Evolutionary conservation across 345 rosid species (phyloP).

Genomic region (Eucalyptus tenuipes): DNA sequence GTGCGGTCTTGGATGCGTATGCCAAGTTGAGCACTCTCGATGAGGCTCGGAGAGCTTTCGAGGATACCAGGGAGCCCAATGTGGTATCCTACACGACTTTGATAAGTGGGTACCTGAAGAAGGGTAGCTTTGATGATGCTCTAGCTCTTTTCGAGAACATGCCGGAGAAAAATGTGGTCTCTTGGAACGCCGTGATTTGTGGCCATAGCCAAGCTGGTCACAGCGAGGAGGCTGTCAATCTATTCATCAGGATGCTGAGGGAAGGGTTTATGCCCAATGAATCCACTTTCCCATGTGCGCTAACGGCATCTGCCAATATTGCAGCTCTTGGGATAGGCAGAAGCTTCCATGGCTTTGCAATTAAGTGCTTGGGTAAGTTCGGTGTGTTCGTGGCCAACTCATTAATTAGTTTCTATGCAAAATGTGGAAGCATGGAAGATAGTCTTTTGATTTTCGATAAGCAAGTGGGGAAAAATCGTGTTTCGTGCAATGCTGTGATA

Average conservation of each 20-base stretch:
- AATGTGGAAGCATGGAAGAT: slow-evolving; percentile 74
- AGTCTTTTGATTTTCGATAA: slow-evolving; percentile 37
- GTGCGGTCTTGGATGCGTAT: slow-evolving; percentile 47
- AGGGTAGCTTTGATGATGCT: slow-evolving; percentile 9
- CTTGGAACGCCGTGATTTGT: slow-evolving; percentile 77
- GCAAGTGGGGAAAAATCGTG: slow-evolving; percentile 20
- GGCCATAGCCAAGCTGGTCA: slow-evolving; percentile 69
- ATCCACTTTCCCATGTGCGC: slow-evolving; percentile 44
- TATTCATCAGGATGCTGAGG: slow-evolving; percentile 57
- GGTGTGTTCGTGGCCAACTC: slow-evolving; percentile 45
- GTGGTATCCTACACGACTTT: slow-evolving; percentile 36
- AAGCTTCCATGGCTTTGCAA: slow-evolving; percentile 56
- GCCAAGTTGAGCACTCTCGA: slow-evolving; percentile 38
- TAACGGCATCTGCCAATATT: slow-evolving; percentile 54
- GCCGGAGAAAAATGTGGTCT: slow-evolving; percentile 60
- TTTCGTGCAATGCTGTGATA: slow-evolving; percentile 72
- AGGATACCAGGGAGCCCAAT: slow-evolving; percentile 48
- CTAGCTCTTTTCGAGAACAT: slow-evolving; percentile 27
- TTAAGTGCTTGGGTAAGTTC: slow-evolving; percentile 36
- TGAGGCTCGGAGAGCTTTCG: slow-evolving; percentile 45
- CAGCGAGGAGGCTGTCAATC: slow-evolving; percentile 67
- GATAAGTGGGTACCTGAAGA: background rate
- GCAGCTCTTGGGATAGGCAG: slow-evolving; percentile 57
- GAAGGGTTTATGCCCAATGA: slow-evolving; percentile 41
- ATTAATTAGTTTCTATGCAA: slow-evolving; percentile 65